Evolutionary conservation across 2,329 filamentous ascomycete genomes (phyloP), one percentile per base, ranked within the genome.

Genomic region (Penicillium sp.): DNA sequence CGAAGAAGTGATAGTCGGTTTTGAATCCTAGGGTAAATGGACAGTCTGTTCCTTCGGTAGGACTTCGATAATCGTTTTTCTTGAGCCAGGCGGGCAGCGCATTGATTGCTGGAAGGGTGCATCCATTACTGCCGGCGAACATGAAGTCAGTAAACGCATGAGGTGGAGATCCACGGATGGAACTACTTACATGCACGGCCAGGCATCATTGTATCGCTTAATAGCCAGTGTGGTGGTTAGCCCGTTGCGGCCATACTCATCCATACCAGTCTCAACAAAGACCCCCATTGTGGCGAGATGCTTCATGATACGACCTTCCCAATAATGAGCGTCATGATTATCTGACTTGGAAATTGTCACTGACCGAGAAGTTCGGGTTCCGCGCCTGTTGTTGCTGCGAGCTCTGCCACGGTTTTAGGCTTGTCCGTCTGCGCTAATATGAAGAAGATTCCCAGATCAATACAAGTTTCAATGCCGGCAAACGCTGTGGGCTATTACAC

Each of bases 281-380:
- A 61, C 59, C 2, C 48, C 61, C 54, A 61, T 64, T 17, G 62
- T 53, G 29, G 53, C 61, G 2, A 65, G 53, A 47, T 66, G 64
- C 38, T 65, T 63, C 55, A 62, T 48, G 19, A 66, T 45, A 12
- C 64, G 61, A 4, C 49, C 62, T 66, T 25, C 6, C 10, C 2
- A 9, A 13, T 8, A 3, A 51, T 25, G n/a, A 47, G 44, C 15
- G 7, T 33, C 4, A 33, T 21, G 3, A 21, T 33, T 15, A 9
- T 33, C 2, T 19, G 19, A 13, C 1, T 3, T 9, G n/a, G n/a
- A 6, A 10, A 5, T 35, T 25, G 15, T 15, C 6, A 48, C 45
- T 35, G n/a, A 63, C 63, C 53, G 12, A 66, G 56, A 19, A 66
- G 35, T 27, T 57, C 49, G 2, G 57, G 49, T 27, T 61, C 57